Evolutionary conservation across 2,329 filamentous ascomycete species (phyloP), one percentile per base, ranked within the genome.

Genomic region (Lachnellula suecica): DNA sequence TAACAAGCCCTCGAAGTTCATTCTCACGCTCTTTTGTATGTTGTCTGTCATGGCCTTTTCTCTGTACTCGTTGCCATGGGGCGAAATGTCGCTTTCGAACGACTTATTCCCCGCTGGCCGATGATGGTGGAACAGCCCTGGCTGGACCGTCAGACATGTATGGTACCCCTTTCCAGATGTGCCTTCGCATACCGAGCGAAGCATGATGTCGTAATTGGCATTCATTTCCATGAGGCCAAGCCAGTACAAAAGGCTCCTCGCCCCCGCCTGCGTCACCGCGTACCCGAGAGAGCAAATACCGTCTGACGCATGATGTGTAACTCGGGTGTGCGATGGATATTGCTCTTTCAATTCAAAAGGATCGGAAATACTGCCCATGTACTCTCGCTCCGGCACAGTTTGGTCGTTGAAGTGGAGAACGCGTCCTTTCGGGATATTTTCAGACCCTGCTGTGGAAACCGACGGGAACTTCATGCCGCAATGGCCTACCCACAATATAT

Each of bases 401-500:
- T 23, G 5, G 29, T 50, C 47, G 11, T 44, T 13, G 13, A 10
- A 10, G 15, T 27, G 25, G 8, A 50, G 10, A 4, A 50, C 23
- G 10, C 47, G 17, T 4, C 47, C 41, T 23, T 43, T 49, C 6
- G 47, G 38, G 5, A 49, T 43, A 20, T 31, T 20, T 23, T 31
- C 47, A 7, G 27, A n/a, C 20, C 27, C 27, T 2, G 11, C 10
- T 6, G 27, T 25, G 15, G n/a, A 22, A 4, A 20, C 22, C 4
- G 29, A 15, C 1, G 47, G 47, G 25, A 50, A 38, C 7, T 34
- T 19, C 37, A 54, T 48, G 2, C 55, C 67, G 51, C 69, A 71
- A 54, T 72, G 70, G 5, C 70, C 69, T 1, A 71, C 61, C 54
- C 53, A 56, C 13, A 71, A 57, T 25, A 72, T 42, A 51, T 71